Evolutionary conservation across 371 early-diverging fungal species (phyloP).

Genomic region (Mortierella sp.): DNA sequence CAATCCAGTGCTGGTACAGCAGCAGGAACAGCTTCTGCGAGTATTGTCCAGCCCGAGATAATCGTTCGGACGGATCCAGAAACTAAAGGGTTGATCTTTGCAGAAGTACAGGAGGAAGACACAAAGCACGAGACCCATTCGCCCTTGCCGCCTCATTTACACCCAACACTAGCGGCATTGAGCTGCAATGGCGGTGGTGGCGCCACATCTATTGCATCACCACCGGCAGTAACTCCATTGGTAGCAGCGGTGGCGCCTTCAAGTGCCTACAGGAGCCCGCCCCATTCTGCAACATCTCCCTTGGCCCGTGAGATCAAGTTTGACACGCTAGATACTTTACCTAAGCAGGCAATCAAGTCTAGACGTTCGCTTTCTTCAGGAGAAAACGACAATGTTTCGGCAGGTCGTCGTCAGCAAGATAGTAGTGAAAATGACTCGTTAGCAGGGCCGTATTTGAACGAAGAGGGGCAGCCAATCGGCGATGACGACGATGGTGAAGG

Average conservation of each 20-base stretch:
- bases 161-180: not conserved
- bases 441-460: conserved; percentile 11
- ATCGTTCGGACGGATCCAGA: conserved; percentile 10
- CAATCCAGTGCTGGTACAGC: conserved; percentile 22
- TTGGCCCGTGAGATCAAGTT: conserved; percentile 46
- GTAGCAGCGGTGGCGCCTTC: not conserved
- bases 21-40: conserved; percentile 16
- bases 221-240: not conserved
- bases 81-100: conserved; percentile 6
- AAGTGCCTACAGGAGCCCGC: conserved; percentile 23
- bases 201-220: not conserved
- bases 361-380: not conserved
- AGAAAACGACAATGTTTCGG: too few species aligned
- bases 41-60: conserved; percentile 23
- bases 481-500: not conserved
- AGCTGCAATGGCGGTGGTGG: too few species aligned
- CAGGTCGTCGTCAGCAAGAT: not conserved
- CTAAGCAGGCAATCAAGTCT: not conserved
- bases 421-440: conserved; percentile 1
- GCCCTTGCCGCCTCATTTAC: not conserved
- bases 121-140: too few species aligned
- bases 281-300: conserved; percentile 36
- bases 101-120: not conserved
- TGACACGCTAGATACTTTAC: conserved; percentile 1
- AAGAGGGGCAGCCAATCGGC: not conserved